Conservation (phyloP, 116 monocot genomes). For the Trichopus zeylanicus region DNA sequence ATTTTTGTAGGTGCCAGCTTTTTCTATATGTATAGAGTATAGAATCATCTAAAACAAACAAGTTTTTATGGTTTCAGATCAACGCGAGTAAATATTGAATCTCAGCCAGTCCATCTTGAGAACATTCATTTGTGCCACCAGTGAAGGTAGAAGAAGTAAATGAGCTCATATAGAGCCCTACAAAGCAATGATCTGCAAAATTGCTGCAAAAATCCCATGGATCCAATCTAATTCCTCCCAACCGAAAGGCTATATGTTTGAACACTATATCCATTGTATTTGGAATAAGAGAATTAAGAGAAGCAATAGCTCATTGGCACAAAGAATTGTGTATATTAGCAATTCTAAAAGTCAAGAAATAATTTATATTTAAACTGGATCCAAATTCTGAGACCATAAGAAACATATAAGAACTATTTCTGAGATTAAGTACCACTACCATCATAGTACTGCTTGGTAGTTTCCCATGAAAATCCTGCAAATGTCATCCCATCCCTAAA, state of each 20-base stretch:
- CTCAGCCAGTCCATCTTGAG: not conserved
- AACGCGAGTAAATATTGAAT: not conserved
- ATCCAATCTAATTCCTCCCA: too few species aligned
- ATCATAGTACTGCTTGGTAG: constrained; percentile 92
- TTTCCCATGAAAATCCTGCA: constrained; percentile 85
- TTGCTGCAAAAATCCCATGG: too few species aligned
- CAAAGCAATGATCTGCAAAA: too few species aligned
- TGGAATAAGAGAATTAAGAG: too few species aligned
- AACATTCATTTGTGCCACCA: not conserved
- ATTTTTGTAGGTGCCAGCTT: not conserved
- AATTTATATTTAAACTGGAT: too few species aligned
- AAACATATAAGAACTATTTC: constrained; percentile 9
- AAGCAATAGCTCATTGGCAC: too few species aligned
- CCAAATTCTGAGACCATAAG: not conserved
- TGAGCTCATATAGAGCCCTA: too few species aligned
- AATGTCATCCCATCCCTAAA: constrained; percentile 93
- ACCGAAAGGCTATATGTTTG: too few species aligned
- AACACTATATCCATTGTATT: too few species aligned
- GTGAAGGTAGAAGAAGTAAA: too few species aligned
- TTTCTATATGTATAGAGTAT: not conserved
- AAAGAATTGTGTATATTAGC: too few species aligned
- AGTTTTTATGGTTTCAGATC: not conserved
- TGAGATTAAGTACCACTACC: constrained; percentile 56
- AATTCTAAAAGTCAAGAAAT: too few species aligned
- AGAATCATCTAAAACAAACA: not conserved